Conservation (phyloP, 345 rosid genomes). For the Ceriops zippeliana region DNA sequence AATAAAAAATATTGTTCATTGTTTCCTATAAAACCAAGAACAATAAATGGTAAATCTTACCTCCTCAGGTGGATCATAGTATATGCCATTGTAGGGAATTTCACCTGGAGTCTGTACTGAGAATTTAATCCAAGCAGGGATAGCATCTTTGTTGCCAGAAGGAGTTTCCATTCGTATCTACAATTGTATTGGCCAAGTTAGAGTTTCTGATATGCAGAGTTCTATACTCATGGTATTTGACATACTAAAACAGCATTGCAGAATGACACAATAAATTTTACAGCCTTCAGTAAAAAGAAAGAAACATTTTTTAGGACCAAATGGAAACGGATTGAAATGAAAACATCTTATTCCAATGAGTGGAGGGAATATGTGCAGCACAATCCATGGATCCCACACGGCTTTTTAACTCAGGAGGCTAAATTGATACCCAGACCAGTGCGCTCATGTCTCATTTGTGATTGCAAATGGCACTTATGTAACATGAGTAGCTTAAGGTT, state of each 20-base stretch:
- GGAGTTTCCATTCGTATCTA: slow-evolving; percentile 97
- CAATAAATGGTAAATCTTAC: slow-evolving; percentile 30
- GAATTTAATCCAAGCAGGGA: slow-evolving; percentile 99
- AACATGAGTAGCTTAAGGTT: no score
- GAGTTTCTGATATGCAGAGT: slow-evolving; percentile 9
- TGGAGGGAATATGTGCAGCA: neutral
- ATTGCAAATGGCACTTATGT: no score
- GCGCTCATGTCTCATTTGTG: no score
- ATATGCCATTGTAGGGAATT: slow-evolving; percentile 89
- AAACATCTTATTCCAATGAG: neutral
- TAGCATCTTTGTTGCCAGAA: slow-evolving; percentile 88
- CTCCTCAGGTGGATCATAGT: slow-evolving; percentile 95
- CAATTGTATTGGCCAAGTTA: slow-evolving; percentile 20
- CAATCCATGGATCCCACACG: no score
- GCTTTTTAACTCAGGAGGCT: no score
- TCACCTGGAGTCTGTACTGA: slow-evolving; percentile 93
- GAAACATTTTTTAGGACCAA: neutral
- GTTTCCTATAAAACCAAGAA: slow-evolving; percentile 3
- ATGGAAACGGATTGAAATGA: neutral
- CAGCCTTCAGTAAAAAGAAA: neutral
- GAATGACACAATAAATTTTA: neutral
- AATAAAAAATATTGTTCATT: slow-evolving; percentile 5
- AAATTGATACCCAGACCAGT: no score
- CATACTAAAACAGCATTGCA: neutral
- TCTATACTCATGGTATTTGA: slow-evolving; percentile 3